Evolutionary conservation across 495 filamentous ascomycete genomes (phyloP), one percentile per base, ranked within the genome.

Genomic region (Entonaema liquescens): DNA sequence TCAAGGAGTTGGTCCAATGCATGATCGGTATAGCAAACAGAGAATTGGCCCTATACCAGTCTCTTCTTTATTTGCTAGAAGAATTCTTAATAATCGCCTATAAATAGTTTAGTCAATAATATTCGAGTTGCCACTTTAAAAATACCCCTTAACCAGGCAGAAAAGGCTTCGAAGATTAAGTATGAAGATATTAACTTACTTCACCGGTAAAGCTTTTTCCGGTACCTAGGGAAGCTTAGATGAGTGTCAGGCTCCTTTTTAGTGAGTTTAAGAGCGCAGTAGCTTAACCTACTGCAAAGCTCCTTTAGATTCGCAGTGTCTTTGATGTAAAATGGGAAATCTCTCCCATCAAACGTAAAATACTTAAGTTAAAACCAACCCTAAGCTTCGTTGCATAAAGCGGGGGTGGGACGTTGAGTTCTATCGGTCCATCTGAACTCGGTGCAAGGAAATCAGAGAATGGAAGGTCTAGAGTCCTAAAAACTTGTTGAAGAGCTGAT

Each of bases 201-300:
- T 71, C 83, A 3, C 87, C 89, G 0, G 84, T 86, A 63, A 83
- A 91, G 36, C 81, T 86, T 74, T 96, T 95, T 1, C 93, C 92
- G 1, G 92, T 94, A 0, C 93, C 92, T 5, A 92, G 93, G 0
- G 93, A 93, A 0, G 92, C 93, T 82, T 95, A 91, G 19, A 94
- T 91, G 0, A 93, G 78, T 5, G 87, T 86, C 19, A 93, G 69
- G 2, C 80, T 78, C 11, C 84, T 81, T 2, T 79, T 83, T 3
- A 95, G 79, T 5, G 87, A 80, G 23, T 83, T 76, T 3, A 90
- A 72, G 11, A 92, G 71, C 1, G 89, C 86, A 0, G 70, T 54
- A 13, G 83, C 83, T 73, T 1, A 87, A 83, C 31, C 76, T 65
- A 5, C 74, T 53, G 11, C 72, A 70, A 13, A 90, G 75, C 11